Evolutionary conservation across 768 basidiomycete genomes (phyloP).

Genomic region (Trametes punicea): DNA sequence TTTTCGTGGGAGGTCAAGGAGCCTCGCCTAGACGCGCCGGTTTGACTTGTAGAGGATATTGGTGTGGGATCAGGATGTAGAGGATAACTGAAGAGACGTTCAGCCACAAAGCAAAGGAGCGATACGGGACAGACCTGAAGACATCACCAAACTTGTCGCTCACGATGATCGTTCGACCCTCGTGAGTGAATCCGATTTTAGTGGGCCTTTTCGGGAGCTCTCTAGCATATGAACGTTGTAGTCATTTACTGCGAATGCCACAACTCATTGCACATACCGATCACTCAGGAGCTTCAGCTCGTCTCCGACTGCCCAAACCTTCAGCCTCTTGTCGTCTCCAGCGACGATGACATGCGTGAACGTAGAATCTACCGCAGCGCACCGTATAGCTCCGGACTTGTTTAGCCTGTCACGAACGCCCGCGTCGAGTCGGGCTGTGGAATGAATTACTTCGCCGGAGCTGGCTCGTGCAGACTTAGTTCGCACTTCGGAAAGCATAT

Average conservation of each 20-base stretch:
- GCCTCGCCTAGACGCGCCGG: slow-evolving; percentile 30
- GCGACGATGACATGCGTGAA: slow-evolving; percentile 54
- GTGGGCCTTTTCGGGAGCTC: slow-evolving; percentile 85
- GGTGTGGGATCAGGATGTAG: slow-evolving; percentile 35
- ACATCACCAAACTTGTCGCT: slow-evolving; percentile 96
- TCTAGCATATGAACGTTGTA: slow-evolving; percentile 36
- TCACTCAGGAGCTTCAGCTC: slow-evolving; percentile 53
- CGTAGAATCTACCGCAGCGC: slow-evolving; percentile 47
- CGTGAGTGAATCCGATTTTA: slow-evolving; percentile 55
- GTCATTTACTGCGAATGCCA: neutral
- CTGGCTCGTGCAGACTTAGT: slow-evolving; percentile 33
- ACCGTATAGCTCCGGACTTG: slow-evolving; percentile 57
- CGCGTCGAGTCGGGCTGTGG: slow-evolving; percentile 37
- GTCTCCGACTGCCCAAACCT: slow-evolving; percentile 61
- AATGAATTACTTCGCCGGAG: slow-evolving; percentile 48
- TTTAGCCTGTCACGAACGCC: slow-evolving; percentile 33
- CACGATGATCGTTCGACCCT: slow-evolving; percentile 66
- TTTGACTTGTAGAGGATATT: neutral
- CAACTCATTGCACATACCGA: slow-evolving; percentile 44
- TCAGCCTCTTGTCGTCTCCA: slow-evolving; percentile 80
- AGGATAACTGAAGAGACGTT: slow-evolving; percentile 48
- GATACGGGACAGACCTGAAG: slow-evolving; percentile 52
- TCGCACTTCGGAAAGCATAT: slow-evolving; percentile 10
- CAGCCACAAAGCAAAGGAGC: neutral
- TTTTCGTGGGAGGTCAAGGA: slow-evolving; percentile 61